Evolutionary conservation across 2,329 filamentous ascomycete genomes (phyloP), one percentile per base, ranked within the genome.

Genomic region (Phoma sp.): DNA sequence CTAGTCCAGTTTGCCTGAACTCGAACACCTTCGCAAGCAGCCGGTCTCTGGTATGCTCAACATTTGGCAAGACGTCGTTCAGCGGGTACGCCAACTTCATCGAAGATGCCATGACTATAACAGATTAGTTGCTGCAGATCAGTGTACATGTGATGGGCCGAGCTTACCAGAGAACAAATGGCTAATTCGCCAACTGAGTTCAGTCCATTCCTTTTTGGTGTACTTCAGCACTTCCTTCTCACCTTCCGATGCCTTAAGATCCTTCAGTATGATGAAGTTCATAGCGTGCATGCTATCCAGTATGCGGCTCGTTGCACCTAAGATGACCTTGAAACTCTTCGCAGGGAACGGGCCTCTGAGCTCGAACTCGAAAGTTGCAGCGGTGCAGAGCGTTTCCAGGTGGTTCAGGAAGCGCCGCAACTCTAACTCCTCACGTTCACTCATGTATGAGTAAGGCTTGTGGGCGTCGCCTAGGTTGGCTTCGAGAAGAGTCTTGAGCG

Each of bases 271-370:
- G 58, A 97, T 88, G 10, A 97, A 85, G 59, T 93, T 96, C 91
- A 99, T 96, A 45, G 93, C 92, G 69, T 98, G 93, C 74, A 99
- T 97, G 30, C 91, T 89, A 74, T 97, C 93, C 4, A 98, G 85
- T 76, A 97, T 91, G 46, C 89, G 87, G 58, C 89, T 88, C 1
- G 93, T 96, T 9, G 88, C 88, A 18, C 85, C 84, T 70, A 98
- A 83, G 52, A 98, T 89, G 29, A 87, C 84, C 4, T 83, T 84
- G 71, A 90, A 93, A 14, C 86, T 83, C 36, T 83, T 85, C 59
- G 87, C 83, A 1, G 92, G 91, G 66, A 99, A 99, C 0, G 93
- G 92, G 0, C 93, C 91, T 33, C 88, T 85, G 6, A 99, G 83
- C 73, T 96, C 91, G 66, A 96, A 96, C 72, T 99, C 95, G 20